Percentiles rank a stretch among this genome's conserved stretches.
Conservation (phyloP, 108 stramenopile species). For the Fragilaria crotonensis region DNA sequence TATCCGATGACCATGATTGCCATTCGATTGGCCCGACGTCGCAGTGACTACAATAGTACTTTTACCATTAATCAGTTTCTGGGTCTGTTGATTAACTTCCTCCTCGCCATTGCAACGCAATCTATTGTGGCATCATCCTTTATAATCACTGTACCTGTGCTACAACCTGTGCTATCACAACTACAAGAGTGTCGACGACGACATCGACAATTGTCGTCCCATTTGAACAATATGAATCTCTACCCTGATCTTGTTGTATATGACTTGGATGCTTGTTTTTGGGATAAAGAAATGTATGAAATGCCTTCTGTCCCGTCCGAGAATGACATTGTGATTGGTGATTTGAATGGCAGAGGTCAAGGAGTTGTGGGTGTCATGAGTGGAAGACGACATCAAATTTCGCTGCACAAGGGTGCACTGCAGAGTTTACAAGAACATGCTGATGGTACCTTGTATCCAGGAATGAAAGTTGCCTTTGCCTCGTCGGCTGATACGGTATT, state of each 20-base stretch:
- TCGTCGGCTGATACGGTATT: conserved; percentile 77
- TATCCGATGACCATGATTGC: too few relatives aligned
- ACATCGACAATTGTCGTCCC: neutral
- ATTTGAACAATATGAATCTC: neutral
- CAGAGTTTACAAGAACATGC: conserved; percentile 64
- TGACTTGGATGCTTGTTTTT: conserved; percentile 86
- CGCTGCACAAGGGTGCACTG: conserved; percentile 63
- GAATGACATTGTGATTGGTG: conserved; percentile 46
- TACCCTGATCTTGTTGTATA: conserved; percentile 70
- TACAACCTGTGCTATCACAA: too few relatives aligned
- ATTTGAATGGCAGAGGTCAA: conserved; percentile 66
- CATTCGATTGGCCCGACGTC: too few relatives aligned
- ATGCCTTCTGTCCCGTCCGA: conserved; percentile 44
- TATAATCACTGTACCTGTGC: too few relatives aligned
- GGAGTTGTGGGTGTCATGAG: conserved; percentile 72
- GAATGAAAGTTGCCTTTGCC: conserved; percentile 74
- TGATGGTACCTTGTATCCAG: conserved; percentile 39
- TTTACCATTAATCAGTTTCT: too few relatives aligned
- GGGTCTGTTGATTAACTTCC: too few relatives aligned
- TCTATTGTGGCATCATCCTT: too few relatives aligned
- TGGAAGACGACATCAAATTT: conserved; percentile 55
- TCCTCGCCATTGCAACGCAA: too few relatives aligned
- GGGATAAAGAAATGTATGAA: conserved; percentile 90
- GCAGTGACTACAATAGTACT: too few relatives aligned
- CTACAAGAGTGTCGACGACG: too few relatives aligned